Evolutionary conservation across 2,329 filamentous ascomycete genomes (phyloP).

Genomic region (Sclerotinia sclerotiorum): DNA sequence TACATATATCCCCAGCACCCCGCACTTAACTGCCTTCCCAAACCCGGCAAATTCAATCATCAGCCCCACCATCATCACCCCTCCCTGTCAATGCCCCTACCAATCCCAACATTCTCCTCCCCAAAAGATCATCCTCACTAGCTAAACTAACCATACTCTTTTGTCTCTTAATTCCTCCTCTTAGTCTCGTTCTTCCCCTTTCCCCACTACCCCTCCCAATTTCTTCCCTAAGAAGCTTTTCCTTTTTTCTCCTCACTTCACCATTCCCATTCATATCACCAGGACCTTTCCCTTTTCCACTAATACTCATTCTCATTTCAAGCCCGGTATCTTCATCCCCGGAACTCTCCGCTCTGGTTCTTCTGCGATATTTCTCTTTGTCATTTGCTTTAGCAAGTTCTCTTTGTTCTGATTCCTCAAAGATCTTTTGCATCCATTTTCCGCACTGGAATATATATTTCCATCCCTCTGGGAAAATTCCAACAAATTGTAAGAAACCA

Average conservation of each 20-base stretch:
- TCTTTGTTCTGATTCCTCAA: constrained; percentile 52
- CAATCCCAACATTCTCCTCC: constrained; percentile 55
- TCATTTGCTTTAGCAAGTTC: constrained; percentile 38
- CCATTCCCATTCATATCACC: constrained; percentile 26
- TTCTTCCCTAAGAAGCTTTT: constrained; percentile 45
- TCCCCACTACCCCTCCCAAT: constrained; percentile 36
- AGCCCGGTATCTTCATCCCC: constrained; percentile 79
- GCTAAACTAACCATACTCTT: constrained; percentile 53
- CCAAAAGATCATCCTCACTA: constrained; percentile 57
- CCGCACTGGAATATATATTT: constrained; percentile 78
- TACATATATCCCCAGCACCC: neutral
- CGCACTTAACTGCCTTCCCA: neutral
- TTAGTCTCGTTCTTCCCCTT: constrained; percentile 45
- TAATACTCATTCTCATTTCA: constrained; percentile 69
- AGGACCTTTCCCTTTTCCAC: constrained; percentile 24
- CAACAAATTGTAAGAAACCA: constrained; percentile 89
- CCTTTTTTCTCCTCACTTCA: constrained; percentile 21
- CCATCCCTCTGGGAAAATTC: constrained; percentile 87
- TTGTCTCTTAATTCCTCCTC: constrained; percentile 44
- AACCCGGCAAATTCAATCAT: constrained; percentile 25
- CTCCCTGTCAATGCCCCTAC: constrained; percentile 52
- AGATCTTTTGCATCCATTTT: constrained; percentile 78
- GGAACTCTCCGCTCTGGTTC: constrained; percentile 35
- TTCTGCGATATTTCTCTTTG: constrained; percentile 27
- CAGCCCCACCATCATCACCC: constrained; percentile 28